A percentile compares a stretch with the other conserved stretches of the same genome.
phyloP scores from a whole-genome alignment of 2,329 filamentous ascomycete species.

The Aspergillus felis region DNA sequence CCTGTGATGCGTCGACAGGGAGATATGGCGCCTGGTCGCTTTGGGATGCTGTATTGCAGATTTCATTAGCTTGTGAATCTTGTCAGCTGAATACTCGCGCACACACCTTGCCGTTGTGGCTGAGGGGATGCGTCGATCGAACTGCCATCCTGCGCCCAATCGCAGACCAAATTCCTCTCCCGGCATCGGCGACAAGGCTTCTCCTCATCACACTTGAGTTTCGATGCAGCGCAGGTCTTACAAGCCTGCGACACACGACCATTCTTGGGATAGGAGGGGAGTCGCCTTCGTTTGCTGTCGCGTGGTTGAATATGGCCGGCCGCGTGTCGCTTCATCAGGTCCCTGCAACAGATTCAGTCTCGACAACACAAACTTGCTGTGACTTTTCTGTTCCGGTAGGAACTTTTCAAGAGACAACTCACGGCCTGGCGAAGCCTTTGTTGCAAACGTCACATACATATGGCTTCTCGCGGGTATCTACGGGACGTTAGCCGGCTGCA shows the following conservation, averaged over 20 bases:
- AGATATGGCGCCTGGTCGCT: constrained; percentile 2
- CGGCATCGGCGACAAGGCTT: constrained; percentile 52
- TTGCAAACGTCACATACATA: constrained; percentile 30
- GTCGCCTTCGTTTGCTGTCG: constrained; percentile 28
- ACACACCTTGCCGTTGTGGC: constrained; percentile 8
- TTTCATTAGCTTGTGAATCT: too few relatives aligned
- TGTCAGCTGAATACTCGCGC: background rate
- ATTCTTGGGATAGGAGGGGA: constrained; percentile 17
- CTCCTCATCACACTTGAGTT: constrained; percentile 52
- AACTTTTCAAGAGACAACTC: constrained; percentile 6
- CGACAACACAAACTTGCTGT: too few relatives aligned
- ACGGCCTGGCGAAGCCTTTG: constrained; percentile 32
- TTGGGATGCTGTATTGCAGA: constrained; percentile 1
- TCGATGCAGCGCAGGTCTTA: constrained; percentile 49
- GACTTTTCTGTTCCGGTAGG: too few relatives aligned
- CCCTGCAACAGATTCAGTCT: constrained; percentile 17
- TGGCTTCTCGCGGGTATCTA: constrained; percentile 29
- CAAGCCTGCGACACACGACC: constrained; percentile 49
- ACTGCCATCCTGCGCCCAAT: constrained; percentile 20
- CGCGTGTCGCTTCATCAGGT: constrained; percentile 51
- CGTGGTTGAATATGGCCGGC: constrained; percentile 34
- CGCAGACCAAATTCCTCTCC: constrained; percentile 47
- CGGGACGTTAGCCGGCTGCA: background rate
- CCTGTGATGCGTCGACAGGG: constrained; percentile 1
- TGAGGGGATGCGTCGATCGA: constrained; percentile 17